A percentile compares a stretch with the other conserved stretches of the same genome.
These are phyloP conservation scores for Quercus gilva DNA, from an alignment of 306 rosid genomes.

Conservation along the genomic window DNA sequence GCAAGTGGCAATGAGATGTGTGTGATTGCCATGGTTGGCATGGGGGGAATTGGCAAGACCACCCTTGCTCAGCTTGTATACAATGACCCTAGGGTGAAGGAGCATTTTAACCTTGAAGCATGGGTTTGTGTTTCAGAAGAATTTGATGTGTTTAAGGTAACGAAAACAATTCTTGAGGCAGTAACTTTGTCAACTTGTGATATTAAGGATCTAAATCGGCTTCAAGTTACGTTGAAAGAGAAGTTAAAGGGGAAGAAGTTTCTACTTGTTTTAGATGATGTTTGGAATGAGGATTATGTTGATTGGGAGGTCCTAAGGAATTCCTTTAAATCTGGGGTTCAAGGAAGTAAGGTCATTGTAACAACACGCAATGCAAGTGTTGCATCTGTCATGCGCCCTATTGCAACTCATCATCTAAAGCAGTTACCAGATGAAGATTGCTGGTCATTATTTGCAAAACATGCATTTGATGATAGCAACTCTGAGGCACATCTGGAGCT, in stretches of 20 bases:
- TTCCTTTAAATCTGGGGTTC: not conserved
- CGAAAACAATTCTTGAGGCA: not conserved
- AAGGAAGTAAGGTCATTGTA: constrained; percentile 10
- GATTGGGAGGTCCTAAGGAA: too few relatives aligned
- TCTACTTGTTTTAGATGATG: constrained; percentile 5
- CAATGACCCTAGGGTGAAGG: not conserved
- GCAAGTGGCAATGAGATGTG: too few relatives aligned
- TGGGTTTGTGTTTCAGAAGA: not conserved
- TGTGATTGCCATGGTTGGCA: too few relatives aligned
- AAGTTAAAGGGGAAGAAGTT: not conserved
- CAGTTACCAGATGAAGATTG: not conserved
- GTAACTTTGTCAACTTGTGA: not conserved
- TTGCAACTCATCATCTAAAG: not conserved
- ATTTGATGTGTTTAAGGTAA: not conserved
- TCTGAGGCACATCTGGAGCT: not conserved
- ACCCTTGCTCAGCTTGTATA: not conserved
- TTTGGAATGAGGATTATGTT: too few relatives aligned
- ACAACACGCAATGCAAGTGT: constrained; percentile 6
- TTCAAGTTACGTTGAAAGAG: not conserved
- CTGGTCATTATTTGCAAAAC: constrained; percentile 7
- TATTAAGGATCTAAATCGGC: not conserved
- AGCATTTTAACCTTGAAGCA: not conserved
- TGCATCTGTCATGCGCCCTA: not conserved
- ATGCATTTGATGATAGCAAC: not conserved
- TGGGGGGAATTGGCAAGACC: not conserved